Evolutionary conservation across 1,139 yeast genomes (phyloP).

Genomic region (Taiozyma sp.): DNA sequence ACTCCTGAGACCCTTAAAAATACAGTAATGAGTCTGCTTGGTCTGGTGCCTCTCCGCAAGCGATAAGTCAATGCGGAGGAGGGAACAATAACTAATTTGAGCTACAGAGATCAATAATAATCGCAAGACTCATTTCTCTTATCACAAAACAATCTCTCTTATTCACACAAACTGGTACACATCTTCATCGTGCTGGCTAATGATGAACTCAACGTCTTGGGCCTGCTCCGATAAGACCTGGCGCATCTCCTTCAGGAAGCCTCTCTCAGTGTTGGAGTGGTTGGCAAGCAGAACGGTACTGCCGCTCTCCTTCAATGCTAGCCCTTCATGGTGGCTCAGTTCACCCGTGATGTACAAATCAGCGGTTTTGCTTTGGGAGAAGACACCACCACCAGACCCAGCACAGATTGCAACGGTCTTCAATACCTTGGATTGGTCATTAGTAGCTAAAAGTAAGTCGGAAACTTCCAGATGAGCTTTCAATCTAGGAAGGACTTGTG

Average conservation of each 20-base stretch:
- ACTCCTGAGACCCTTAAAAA: too few relatives aligned
- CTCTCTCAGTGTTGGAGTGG: slow-evolving; percentile 92
- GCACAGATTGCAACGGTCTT: slow-evolving; percentile 83
- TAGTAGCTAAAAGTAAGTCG: slow-evolving; percentile 63
- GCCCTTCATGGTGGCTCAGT: slow-evolving; percentile 86
- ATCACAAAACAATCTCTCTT: neutral
- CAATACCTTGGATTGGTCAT: slow-evolving; percentile 34
- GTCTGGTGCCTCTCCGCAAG: too few relatives aligned
- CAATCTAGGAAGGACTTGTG: slow-evolving; percentile 44
- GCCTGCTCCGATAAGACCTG: slow-evolving; percentile 34
- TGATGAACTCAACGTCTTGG: slow-evolving; percentile 34
- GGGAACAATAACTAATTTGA: neutral
- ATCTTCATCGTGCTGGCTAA: slow-evolving; percentile 53
- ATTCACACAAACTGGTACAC: slow-evolving; percentile 33
- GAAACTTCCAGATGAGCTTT: slow-evolving; percentile 50
- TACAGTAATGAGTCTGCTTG: too few relatives aligned
- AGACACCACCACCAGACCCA: slow-evolving; percentile 83
- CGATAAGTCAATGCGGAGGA: too few relatives aligned
- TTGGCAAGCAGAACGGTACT: slow-evolving; percentile 72
- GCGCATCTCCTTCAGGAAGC: slow-evolving; percentile 55
- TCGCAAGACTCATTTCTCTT: too few relatives aligned
- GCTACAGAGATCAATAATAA: neutral
- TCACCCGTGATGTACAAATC: slow-evolving; percentile 91
- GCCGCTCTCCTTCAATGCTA: slow-evolving; percentile 69
- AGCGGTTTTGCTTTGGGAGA: slow-evolving; percentile 36